Conservation (phyloP, 2,329 filamentous ascomycete species). For the Zarea fungicola region DNA sequence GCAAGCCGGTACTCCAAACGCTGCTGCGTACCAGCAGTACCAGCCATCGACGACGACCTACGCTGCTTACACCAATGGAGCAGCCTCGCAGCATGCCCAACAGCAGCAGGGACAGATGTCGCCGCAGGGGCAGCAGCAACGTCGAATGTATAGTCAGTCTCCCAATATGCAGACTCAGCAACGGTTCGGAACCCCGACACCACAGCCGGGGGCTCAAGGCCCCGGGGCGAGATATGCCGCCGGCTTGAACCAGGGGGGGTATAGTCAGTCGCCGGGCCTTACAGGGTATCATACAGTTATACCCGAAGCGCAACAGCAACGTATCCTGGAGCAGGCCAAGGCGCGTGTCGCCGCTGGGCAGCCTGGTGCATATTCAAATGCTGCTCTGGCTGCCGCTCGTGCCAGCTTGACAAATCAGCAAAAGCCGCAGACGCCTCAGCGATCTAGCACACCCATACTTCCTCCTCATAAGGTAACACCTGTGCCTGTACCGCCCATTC, state of each 20-base stretch:
- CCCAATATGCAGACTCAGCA: conserved; percentile 31
- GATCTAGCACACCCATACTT: conserved; percentile 28
- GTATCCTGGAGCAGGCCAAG: conserved; percentile 47
- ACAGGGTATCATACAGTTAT: conserved; percentile 46
- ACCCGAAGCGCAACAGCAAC: conserved; percentile 44
- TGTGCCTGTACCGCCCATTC: conserved; percentile 38
- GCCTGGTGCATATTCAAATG: conserved; percentile 36
- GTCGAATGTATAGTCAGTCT: conserved; percentile 35
- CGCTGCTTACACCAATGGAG: conserved; percentile 38
- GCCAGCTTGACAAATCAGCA: conserved; percentile 31
- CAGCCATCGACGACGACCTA: conserved; percentile 33
- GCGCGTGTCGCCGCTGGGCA: conserved; percentile 42
- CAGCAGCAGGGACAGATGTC: conserved; percentile 38
- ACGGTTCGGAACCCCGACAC: conserved; percentile 27
- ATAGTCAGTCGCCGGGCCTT: conserved; percentile 31
- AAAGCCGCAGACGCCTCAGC: conserved; percentile 34
- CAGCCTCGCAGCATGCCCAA: conserved; percentile 17
- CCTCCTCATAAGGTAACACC: conserved; percentile 38
- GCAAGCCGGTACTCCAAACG: conserved; percentile 37
- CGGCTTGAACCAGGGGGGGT: conserved; percentile 5
- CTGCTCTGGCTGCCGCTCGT: conserved; percentile 30
- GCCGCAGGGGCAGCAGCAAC: conserved; percentile 32
- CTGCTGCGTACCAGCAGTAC: conserved; percentile 29
- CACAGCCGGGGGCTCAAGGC: conserved; percentile 15
- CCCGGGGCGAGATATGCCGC: conserved; percentile 6